A percentile compares a stretch with the other conserved stretches of the same genome.
Conservation (phyloP, 441 rosid genomes). For the Geranium incanum region DNA sequence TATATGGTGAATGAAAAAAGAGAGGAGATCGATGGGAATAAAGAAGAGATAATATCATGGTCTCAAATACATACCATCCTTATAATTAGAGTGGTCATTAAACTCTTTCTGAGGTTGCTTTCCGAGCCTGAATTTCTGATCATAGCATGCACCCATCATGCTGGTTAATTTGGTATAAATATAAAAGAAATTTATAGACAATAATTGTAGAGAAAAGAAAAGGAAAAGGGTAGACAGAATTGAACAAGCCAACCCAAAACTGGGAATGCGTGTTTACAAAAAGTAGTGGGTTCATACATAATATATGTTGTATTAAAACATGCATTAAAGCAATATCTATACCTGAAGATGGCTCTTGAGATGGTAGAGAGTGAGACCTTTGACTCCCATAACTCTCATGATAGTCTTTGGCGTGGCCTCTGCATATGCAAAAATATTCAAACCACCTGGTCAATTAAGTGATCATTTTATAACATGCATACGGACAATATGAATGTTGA, state of each 20-base stretch:
- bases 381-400: constrained; percentile 99
- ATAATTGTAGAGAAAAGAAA: constrained; percentile 12
- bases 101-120: constrained; percentile 99
- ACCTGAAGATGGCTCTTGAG: constrained; percentile 99
- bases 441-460: background rate
- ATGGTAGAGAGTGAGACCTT: constrained; percentile 99
- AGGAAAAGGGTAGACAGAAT: constrained; percentile 20
- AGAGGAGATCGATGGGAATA: background rate
- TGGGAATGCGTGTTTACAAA: constrained; percentile 17
- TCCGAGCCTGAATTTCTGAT: constrained; percentile 96
- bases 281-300: constrained; percentile 5
- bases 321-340: constrained; percentile 19
- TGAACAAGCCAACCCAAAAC: constrained; percentile 14
- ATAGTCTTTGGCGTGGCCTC: constrained; percentile 99
- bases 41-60: background rate
- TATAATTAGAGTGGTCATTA: constrained; percentile 72
- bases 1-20: background rate
- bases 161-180: constrained; percentile 7
- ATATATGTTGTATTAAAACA: background rate
- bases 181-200: constrained; percentile 3
- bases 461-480: too few species aligned
- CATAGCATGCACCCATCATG: background rate
- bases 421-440: constrained; percentile 31
- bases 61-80: constrained; percentile 57
- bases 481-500: background rate